Conservation (phyloP, 306 rosid species). For the Citrullus colocynthis region DNA sequence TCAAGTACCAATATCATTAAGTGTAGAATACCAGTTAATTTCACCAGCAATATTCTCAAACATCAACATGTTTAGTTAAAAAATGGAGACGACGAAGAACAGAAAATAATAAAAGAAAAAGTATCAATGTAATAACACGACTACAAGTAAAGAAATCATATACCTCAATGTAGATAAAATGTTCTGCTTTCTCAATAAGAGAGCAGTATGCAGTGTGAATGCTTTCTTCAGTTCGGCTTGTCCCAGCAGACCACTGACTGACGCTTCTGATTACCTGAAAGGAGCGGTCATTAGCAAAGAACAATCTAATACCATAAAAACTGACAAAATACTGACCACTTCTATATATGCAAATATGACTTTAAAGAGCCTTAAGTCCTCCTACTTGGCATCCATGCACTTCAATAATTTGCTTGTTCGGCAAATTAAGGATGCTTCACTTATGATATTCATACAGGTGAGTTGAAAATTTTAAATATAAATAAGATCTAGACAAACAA, state of each 20-base stretch:
- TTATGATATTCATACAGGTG: neutral
- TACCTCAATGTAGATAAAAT: conserved; percentile 95
- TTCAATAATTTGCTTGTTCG: neutral
- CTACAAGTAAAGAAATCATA: conserved; percentile 4
- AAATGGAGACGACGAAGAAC: neutral
- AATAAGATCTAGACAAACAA: neutral
- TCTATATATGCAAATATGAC: neutral
- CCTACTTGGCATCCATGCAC: neutral
- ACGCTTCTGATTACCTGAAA: conserved; percentile 91
- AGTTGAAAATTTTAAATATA: neutral
- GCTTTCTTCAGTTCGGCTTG: conserved; percentile 91
- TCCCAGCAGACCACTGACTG: conserved; percentile 99
- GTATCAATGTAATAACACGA: neutral
- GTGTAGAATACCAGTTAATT: neutral
- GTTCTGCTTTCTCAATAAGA: conserved; percentile 86
- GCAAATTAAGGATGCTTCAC: neutral
- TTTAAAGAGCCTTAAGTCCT: neutral
- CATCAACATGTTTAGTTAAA: neutral
- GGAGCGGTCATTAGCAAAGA: conserved; percentile 7
- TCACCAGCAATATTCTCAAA: neutral
- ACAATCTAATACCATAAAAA: neutral
- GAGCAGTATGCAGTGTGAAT: conserved; percentile 92
- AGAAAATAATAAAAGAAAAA: neutral
- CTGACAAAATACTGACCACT: neutral
- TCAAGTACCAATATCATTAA: neutral